A percentile compares a stretch with the other conserved stretches of the same genome.
These are phyloP conservation scores for Xenosphaeropsis pyriputrescens DNA, from an alignment of 2,329 filamentous ascomycete genomes.

Conservation along the genomic window DNA sequence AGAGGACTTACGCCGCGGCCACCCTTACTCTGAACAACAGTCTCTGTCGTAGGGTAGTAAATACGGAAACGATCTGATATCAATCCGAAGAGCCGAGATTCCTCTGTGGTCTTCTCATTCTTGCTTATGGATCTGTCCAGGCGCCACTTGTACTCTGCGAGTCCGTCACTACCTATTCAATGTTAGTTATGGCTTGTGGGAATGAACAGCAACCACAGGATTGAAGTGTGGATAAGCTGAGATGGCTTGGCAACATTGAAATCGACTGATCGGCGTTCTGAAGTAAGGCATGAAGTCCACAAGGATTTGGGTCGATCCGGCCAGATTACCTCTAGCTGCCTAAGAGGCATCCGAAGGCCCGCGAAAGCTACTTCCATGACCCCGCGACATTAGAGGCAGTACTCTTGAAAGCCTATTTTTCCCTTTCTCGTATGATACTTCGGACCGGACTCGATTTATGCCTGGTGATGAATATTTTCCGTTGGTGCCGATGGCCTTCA, in stretches of 20 bases:
- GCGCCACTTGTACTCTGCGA: slow-evolving; percentile 25
- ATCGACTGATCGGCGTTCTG: too few relatives aligned
- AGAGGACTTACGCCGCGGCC: slow-evolving; percentile 35
- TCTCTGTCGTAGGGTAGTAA: slow-evolving; percentile 67
- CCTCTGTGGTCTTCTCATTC: slow-evolving; percentile 6
- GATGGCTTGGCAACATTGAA: not conserved
- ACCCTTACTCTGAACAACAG: slow-evolving; percentile 49
- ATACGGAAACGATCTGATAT: slow-evolving; percentile 44
- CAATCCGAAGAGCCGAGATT: slow-evolving; percentile 10
- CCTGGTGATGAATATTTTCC: too few relatives aligned
- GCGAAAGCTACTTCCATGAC: too few relatives aligned
- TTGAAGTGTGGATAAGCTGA: not conserved
- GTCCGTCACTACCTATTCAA: slow-evolving; percentile 27
- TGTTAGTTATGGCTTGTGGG: slow-evolving; percentile 3
- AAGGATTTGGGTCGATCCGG: too few relatives aligned
- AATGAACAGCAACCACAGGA: not conserved
- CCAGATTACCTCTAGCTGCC: too few relatives aligned
- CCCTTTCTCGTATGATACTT: too few relatives aligned
- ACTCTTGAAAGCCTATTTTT: too few relatives aligned
- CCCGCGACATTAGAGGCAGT: too few relatives aligned
- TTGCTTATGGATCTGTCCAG: slow-evolving; percentile 9
- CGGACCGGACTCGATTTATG: too few relatives aligned
- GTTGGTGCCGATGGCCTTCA: too few relatives aligned
- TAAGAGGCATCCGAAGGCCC: too few relatives aligned
- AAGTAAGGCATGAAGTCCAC: too few relatives aligned